A percentile compares a stretch with the other conserved stretches of the same genome.
Conservation (phyloP, 441 rosid genomes). For the Gossypium gossypioides region DNA sequence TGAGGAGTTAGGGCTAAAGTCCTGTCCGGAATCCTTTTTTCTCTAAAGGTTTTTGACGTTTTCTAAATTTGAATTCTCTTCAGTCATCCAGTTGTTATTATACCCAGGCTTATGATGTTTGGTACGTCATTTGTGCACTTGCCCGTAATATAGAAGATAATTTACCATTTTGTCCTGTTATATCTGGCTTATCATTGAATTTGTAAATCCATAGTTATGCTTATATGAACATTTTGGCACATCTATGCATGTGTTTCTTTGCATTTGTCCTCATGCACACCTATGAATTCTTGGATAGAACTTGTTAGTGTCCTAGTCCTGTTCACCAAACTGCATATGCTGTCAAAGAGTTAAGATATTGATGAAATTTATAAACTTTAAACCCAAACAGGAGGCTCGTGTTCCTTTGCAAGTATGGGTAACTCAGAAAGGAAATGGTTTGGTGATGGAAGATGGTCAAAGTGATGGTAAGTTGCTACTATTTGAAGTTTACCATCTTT, state of each 20-base stretch:
- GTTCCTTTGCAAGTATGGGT: conserved; percentile 84
- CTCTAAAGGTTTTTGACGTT: not conserved
- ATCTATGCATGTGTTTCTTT: not conserved
- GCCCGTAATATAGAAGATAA: not conserved
- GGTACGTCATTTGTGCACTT: not conserved
- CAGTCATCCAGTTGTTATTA: not conserved
- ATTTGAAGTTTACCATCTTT: not conserved
- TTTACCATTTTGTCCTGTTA: not conserved
- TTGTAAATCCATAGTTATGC: not conserved
- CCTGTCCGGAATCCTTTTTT: not conserved
- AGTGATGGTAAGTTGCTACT: conserved; percentile 48
- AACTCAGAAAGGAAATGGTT: conserved; percentile 63
- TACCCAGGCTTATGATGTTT: not conserved
- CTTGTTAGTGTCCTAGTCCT: not conserved
- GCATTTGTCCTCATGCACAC: not conserved
- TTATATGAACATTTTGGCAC: not conserved
- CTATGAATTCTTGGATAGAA: not conserved
- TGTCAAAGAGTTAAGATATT: not conserved
- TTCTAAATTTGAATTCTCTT: not conserved
- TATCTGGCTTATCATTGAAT: not conserved
- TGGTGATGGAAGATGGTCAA: conserved; percentile 60
- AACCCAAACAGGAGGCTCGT: conserved; percentile 63
- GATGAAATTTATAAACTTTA: conserved; percentile 3
- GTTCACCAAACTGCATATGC: not conserved
- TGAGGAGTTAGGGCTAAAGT: not conserved